Conservation (phyloP, 2,329 filamentous ascomycete species). For the Grosmannia serpens region DNA sequence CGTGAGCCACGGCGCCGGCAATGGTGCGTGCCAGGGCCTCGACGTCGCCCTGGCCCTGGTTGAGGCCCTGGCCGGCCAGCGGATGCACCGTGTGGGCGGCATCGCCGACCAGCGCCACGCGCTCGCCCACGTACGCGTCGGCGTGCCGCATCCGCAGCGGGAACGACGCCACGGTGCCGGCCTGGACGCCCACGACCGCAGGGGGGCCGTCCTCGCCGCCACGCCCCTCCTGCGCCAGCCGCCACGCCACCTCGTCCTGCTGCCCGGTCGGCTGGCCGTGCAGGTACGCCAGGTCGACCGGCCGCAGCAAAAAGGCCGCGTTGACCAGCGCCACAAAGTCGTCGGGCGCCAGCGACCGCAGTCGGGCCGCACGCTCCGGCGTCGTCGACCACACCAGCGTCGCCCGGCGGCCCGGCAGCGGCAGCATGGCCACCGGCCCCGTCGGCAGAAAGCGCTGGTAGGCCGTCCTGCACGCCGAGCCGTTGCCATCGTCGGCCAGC, state of each 20-base stretch:
- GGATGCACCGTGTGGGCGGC: conserved; percentile 94
- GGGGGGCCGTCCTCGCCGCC: conserved; percentile 45
- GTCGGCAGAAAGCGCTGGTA: conserved; percentile 94
- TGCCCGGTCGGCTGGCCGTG: conserved; percentile 42
- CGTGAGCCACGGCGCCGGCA: conserved; percentile 64
- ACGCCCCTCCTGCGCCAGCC: conserved; percentile 35
- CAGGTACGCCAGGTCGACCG: conserved; percentile 74
- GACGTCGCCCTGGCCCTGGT: conserved; percentile 84
- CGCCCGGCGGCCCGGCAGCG: conserved; percentile 70
- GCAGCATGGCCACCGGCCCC: conserved; percentile 83
- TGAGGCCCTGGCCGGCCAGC: conserved; percentile 86
- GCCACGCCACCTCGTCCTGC: conserved; percentile 53
- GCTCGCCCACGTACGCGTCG: conserved; percentile 82
- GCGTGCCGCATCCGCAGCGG: conserved; percentile 85
- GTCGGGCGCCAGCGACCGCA: conserved; percentile 61
- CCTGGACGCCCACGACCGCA: conserved; percentile 57
- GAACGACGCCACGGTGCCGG: conserved; percentile 75
- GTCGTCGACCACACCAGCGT: conserved; percentile 94
- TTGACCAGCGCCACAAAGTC: conserved; percentile 87
- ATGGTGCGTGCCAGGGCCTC: conserved; percentile 66
- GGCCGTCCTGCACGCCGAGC: conserved; percentile 52
- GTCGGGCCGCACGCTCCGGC: conserved; percentile 60
- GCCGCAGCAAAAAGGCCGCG: conserved; percentile 73
- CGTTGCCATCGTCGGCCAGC: conserved; percentile 44
- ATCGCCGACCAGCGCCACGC: conserved; percentile 86